phyloP scores from a whole-genome alignment of 208 protist species.

The Crithidia bombi region DNA sequence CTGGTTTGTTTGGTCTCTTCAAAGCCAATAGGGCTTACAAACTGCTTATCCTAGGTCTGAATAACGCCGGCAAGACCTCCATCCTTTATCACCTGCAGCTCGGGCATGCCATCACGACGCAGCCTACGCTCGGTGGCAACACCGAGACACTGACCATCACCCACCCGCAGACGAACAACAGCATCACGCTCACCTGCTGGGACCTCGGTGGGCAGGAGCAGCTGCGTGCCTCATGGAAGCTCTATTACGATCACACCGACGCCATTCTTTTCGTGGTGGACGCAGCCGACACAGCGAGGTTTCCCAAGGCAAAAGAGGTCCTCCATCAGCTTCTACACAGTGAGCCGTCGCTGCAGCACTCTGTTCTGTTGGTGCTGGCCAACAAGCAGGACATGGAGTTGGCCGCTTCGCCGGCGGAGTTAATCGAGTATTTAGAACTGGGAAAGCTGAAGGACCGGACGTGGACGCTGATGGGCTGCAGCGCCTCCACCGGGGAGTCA shows the following conservation, averaged over 20 bases:
- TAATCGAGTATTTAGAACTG: constrained; percentile 88
- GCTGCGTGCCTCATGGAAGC: constrained; percentile 92
- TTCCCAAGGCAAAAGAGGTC: constrained; percentile 81
- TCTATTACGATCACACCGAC: constrained; percentile 97
- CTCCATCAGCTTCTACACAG: constrained; percentile 84
- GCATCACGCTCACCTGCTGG: constrained; percentile 96
- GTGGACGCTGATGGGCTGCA: constrained; percentile 96
- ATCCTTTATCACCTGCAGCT: constrained; percentile 98
- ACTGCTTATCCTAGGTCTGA: constrained; percentile 95
- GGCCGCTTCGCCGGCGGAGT: constrained; percentile 80
- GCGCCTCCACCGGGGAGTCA: constrained; percentile 90
- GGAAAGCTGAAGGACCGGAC: constrained; percentile 85
- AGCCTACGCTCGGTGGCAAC: constrained; percentile 98
- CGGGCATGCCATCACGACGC: constrained; percentile 96
- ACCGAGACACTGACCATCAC: constrained; percentile 96
- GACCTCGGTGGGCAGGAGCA: constrained; percentile 96
- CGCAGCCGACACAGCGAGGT: constrained; percentile 77
- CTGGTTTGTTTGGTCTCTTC: constrained; percentile 69
- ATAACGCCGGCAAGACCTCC: constrained; percentile 98
- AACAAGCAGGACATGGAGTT: constrained; percentile 96
- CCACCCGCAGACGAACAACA: constrained; percentile 90
- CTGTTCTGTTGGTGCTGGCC: constrained; percentile 93
- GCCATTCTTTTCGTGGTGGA: constrained; percentile 95
- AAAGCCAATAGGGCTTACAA: constrained; percentile 70
- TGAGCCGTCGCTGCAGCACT: constrained; percentile 81